Percentiles rank a stretch among this genome's conserved stretches.
phyloP scores from a whole-genome alignment of 352 stramenopile genomes.

The Elongisporangium prolatum region DNA sequence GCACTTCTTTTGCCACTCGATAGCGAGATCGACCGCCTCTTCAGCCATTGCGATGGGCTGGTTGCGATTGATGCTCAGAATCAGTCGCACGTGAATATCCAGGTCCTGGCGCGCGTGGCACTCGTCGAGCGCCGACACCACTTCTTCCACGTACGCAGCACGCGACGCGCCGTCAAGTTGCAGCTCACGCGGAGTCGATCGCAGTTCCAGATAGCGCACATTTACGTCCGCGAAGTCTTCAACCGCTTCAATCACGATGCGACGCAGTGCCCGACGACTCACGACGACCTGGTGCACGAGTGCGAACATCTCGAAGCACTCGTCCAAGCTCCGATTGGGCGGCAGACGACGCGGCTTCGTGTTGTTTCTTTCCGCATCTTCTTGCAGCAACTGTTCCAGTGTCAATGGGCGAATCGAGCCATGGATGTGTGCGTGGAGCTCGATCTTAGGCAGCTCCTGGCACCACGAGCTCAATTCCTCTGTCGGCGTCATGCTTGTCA shows the following conservation, averaged over 20 bases:
- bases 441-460: conserved; percentile 65
- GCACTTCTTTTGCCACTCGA: conserved; percentile 45
- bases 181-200: conserved; percentile 71
- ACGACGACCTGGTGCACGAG: conserved; percentile 82
- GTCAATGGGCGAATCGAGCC: conserved; percentile 71
- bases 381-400: conserved; percentile 53
- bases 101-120: conserved; percentile 48
- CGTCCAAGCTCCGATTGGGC: conserved; percentile 53
- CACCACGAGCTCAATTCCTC: conserved; percentile 37
- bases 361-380: conserved; percentile 28
- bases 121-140: conserved; percentile 62
- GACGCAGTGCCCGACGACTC: conserved; percentile 49
- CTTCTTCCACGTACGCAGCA: conserved; percentile 65
- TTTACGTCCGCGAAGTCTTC: conserved; percentile 81
- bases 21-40: conserved; percentile 55
- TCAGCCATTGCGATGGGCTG: conserved; percentile 54
- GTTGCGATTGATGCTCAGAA: conserved; percentile 83
- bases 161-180: conserved; percentile 46
- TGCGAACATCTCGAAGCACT: conserved; percentile 88
- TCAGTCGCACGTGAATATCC: conserved; percentile 66
- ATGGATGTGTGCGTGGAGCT: conserved; percentile 89
- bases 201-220: conserved; percentile 81
- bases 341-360: conserved; percentile 29
- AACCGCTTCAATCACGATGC: conserved; percentile 73
- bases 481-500: conserved; percentile 7